phyloP scores from a whole-genome alignment of 805 yeast species.

The Candida maltosa region DNA sequence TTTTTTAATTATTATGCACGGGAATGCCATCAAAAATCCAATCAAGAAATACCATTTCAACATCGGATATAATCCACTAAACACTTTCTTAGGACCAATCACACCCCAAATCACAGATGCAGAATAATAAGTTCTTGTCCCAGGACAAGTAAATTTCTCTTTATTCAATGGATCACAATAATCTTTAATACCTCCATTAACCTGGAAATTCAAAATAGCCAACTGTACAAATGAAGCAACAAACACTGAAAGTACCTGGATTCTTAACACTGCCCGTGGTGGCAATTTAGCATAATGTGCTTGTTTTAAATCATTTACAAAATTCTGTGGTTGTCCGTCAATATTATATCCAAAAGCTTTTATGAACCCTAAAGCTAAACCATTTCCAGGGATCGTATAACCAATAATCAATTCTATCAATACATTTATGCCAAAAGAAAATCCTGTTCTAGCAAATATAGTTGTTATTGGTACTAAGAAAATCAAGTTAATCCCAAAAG shows the following conservation, averaged over 20 bases:
- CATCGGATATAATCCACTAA: slow-evolving; percentile 46
- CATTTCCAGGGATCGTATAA: slow-evolving; percentile 22
- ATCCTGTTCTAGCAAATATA: slow-evolving; percentile 47
- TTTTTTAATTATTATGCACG: slow-evolving; percentile 14
- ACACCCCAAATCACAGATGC: slow-evolving; percentile 49
- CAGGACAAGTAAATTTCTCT: slow-evolving; percentile 23
- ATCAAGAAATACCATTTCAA: slow-evolving; percentile 52
- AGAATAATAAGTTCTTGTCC: slow-evolving; percentile 35
- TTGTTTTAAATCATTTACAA: slow-evolving; percentile 26
- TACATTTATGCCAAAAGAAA: slow-evolving; percentile 45
- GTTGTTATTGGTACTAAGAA: slow-evolving; percentile 51
- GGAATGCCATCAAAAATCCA: slow-evolving; percentile 33
- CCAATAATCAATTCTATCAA: slow-evolving; percentile 48
- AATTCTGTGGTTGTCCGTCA: slow-evolving; percentile 27
- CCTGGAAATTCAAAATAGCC: slow-evolving; percentile 18
- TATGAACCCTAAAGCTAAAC: slow-evolving; percentile 18
- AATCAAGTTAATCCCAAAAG: slow-evolving; percentile 45
- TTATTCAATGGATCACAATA: slow-evolving; percentile 16
- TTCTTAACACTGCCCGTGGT: slow-evolving; percentile 37
- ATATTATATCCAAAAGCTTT: slow-evolving; percentile 24
- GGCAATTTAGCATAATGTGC: slow-evolving; percentile 39
- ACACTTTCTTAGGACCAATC: slow-evolving; percentile 52
- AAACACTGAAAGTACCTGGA: slow-evolving; percentile 21
- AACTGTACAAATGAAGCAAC: slow-evolving; percentile 17
- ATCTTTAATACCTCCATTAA: slow-evolving; percentile 13